Evolutionary conservation across 805 yeast genomes (phyloP).

Genomic region (Monosporozyma unispora): DNA sequence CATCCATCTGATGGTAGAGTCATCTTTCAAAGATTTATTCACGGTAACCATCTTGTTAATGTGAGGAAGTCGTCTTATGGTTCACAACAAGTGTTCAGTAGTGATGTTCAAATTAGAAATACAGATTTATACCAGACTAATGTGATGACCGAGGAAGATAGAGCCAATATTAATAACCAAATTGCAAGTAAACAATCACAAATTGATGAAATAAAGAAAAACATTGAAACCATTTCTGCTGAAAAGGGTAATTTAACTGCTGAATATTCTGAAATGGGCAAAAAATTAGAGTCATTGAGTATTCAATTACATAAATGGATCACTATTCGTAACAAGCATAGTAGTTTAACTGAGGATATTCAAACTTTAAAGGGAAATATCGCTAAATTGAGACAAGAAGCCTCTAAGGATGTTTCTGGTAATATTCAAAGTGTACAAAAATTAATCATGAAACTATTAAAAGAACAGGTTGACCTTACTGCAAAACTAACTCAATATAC

Average conservation of each 20-base stretch:
- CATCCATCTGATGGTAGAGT: constrained; percentile 30
- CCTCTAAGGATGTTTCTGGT: constrained; percentile 35
- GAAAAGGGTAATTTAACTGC: constrained; percentile 9
- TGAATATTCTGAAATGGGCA: constrained; percentile 5
- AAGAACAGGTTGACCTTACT: constrained; percentile 20
- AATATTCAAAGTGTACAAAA: constrained; percentile 31
- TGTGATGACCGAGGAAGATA: constrained; percentile 22
- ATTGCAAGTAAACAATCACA: constrained; percentile 8
- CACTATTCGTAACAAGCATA: constrained; percentile 14
- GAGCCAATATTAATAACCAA: constrained; percentile 11
- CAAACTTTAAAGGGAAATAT: constrained; percentile 27
- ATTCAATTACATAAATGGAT: constrained; percentile 11
- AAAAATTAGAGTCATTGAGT: constrained; percentile 13
- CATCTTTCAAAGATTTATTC: constrained; percentile 48
- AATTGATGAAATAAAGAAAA: constrained; percentile 6
- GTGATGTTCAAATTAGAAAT: constrained; percentile 8
- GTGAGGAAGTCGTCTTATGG: constrained; percentile 60
- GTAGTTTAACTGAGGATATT: constrained; percentile 21
- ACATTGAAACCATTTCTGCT: constrained; percentile 9
- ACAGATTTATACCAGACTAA: constrained; percentile 20
- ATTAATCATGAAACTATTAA: constrained; percentile 17
- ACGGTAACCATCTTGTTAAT: constrained; percentile 45
- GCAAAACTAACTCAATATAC: constrained; percentile 16
- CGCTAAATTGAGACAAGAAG: constrained; percentile 30
- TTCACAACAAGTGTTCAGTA: constrained; percentile 39